A percentile compares a stretch with the other conserved stretches of the same genome.
Evolutionary conservation across 169 alveolate species (phyloP).

Genomic region (Cryptosporidium canis): DNA sequence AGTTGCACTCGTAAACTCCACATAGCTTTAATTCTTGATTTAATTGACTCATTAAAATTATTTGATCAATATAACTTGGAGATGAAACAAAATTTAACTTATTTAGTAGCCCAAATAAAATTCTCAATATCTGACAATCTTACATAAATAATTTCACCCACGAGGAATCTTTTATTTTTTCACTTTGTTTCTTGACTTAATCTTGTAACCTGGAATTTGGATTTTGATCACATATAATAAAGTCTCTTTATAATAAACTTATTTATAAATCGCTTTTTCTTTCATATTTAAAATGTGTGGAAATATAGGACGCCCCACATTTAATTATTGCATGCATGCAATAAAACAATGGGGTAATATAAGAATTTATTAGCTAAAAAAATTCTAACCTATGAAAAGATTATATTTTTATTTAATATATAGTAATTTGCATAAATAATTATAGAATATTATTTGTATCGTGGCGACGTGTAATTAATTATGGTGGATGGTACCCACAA

Average conservation of each 20-base stretch:
- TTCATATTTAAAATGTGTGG: background rate
- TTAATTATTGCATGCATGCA: constrained; percentile 47
- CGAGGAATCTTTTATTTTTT: background rate
- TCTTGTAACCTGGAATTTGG: background rate
- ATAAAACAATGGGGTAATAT: background rate
- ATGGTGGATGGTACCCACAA: constrained; percentile 50
- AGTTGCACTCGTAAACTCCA: constrained; percentile 62
- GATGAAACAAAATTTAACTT: background rate
- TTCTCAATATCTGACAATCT: background rate
- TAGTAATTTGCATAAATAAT: background rate
- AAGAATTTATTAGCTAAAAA: background rate
- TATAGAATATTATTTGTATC: constrained; percentile 34
- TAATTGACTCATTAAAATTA: constrained; percentile 26
- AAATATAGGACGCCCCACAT: background rate
- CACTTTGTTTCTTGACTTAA: background rate
- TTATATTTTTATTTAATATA: background rate
- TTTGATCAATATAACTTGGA: background rate
- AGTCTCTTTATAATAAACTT: background rate
- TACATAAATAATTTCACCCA: background rate
- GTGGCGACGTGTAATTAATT: constrained; percentile 42
- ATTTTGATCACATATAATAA: background rate
- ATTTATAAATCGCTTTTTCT: background rate
- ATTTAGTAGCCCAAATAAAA: background rate
- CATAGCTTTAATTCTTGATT: constrained; percentile 32
- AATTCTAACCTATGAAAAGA: background rate